These are phyloP conservation scores for Salix exigua DNA, from an alignment of 345 rosid genomes.

Conservation along the genomic window DNA sequence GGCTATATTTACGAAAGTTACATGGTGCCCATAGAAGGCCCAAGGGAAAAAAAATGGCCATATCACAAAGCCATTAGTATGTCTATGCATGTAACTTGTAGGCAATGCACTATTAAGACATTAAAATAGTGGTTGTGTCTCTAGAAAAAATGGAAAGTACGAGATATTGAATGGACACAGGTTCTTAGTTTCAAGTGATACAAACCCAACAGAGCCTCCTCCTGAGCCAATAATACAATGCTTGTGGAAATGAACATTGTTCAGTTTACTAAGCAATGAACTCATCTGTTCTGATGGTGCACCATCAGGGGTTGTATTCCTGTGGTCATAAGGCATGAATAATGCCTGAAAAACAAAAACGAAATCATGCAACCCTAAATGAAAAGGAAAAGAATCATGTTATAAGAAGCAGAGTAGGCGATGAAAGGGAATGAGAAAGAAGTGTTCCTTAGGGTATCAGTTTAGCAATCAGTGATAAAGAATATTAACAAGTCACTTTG, in stretches of 20 bases:
- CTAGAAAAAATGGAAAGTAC: neutral
- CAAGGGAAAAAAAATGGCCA: neutral
- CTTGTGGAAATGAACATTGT: slow-evolving; percentile 64
- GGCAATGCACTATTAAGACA: neutral
- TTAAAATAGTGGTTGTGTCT: neutral
- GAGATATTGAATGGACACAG: neutral
- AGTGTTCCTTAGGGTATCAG: neutral
- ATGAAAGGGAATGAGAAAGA: neutral
- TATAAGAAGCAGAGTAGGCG: neutral
- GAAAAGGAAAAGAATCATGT: neutral
- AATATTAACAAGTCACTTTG: neutral
- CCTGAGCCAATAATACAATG: slow-evolving; percentile 92
- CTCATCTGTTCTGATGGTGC: slow-evolving; percentile 56
- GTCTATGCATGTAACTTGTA: neutral
- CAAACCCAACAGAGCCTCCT: slow-evolving; percentile 98
- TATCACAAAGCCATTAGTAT: neutral
- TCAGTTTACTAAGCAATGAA: slow-evolving; percentile 64
- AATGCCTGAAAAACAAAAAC: slow-evolving; percentile 52
- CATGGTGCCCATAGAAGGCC: neutral
- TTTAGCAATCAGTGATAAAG: neutral
- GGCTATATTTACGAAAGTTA: neutral
- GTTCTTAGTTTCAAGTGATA: slow-evolving; percentile 11
- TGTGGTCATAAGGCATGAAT: slow-evolving; percentile 98
- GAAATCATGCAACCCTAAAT: slow-evolving; percentile 10
- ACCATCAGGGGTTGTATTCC: slow-evolving; percentile 76